Evolutionary conservation across 495 filamentous ascomycete species (phyloP).

Genomic region (Aspergillus sclerotiicarbonarius): DNA sequence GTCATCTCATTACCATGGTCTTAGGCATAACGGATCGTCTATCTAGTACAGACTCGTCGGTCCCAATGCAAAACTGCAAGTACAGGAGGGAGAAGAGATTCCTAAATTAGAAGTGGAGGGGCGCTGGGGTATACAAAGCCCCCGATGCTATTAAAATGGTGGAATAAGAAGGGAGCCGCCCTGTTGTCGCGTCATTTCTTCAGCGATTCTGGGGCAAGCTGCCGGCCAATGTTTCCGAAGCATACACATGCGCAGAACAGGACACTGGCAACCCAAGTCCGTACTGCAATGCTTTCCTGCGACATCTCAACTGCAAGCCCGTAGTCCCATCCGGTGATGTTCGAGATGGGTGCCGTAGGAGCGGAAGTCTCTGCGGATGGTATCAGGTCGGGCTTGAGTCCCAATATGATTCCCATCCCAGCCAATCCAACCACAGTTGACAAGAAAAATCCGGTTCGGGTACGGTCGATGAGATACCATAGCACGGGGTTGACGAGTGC

Average conservation of each 20-base stretch:
- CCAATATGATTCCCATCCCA: slow-evolving; percentile 70
- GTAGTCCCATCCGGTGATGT: slow-evolving; percentile 36
- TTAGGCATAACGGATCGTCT: not conserved
- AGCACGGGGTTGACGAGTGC: slow-evolving; percentile 90
- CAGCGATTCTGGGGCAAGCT: slow-evolving; percentile 53
- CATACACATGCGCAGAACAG: slow-evolving; percentile 92
- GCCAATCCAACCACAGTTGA: slow-evolving; percentile 66
- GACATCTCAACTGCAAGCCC: slow-evolving; percentile 56
- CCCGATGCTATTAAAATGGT: not conserved
- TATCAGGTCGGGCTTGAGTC: slow-evolving; percentile 72
- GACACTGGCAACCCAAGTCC: slow-evolving; percentile 87
- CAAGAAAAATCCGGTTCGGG: slow-evolving; percentile 76
- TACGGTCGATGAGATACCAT: slow-evolving; percentile 95
- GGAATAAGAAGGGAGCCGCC: not conserved
- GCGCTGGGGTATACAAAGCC: not conserved
- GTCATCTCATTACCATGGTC: not conserved
- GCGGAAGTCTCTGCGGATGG: slow-evolving; percentile 55
- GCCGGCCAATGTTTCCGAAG: slow-evolving; percentile 91
- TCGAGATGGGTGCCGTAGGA: slow-evolving; percentile 23
- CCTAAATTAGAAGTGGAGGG: too few relatives aligned
- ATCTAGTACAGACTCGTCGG: not conserved
- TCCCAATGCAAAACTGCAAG: not conserved
- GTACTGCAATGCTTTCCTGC: slow-evolving; percentile 73
- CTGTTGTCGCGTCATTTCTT: slow-evolving; percentile 18
- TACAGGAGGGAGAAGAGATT: not conserved